Percentiles rank a stretch among this genome's conserved stretches.
Evolutionary conservation across 331 rosid genomes (phyloP).

Genomic region (Arachis monticola): DNA sequence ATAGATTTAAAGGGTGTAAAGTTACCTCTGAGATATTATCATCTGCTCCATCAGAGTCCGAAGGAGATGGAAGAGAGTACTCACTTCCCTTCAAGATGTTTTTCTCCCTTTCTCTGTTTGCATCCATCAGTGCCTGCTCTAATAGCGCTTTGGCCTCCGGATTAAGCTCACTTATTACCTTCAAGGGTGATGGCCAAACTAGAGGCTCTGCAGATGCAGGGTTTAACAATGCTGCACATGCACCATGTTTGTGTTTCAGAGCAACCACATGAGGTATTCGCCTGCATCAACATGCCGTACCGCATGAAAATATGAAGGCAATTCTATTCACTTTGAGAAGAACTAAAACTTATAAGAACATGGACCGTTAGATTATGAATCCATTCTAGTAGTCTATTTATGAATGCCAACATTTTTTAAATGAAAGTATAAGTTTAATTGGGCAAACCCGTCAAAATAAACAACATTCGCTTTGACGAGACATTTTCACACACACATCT

Average conservation of each 20-base stretch:
- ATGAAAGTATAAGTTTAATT: conserved; percentile 17
- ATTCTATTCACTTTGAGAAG: conserved; percentile 2
- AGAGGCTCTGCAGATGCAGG: conserved; percentile 97
- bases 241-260: conserved; percentile 71
- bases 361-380: conserved; percentile 11
- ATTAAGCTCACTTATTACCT: conserved; percentile 87
- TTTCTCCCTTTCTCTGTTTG: conserved; percentile 88
- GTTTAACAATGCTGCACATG: conserved; percentile 84
- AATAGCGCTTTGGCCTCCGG: conserved; percentile 84
- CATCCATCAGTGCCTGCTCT: conserved; percentile 92
- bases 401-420: not conserved
- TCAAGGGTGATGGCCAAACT: conserved; percentile 98
- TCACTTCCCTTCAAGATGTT: conserved; percentile 68
- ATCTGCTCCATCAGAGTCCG: conserved; percentile 55
- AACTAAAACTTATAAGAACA: not conserved
- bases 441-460: not conserved
- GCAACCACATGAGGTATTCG: conserved; percentile 88
- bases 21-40: conserved; percentile 79
- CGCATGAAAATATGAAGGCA: conserved; percentile 10
- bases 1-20: not conserved
- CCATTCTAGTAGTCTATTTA: conserved; percentile 22
- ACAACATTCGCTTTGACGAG: conserved; percentile 9
- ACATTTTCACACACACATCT: not conserved
- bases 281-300: conserved; percentile 52
- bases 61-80: conserved; percentile 66